phyloP scores from a whole-genome alignment of 306 rosid genomes.

The Vigna nakashimae region DNA sequence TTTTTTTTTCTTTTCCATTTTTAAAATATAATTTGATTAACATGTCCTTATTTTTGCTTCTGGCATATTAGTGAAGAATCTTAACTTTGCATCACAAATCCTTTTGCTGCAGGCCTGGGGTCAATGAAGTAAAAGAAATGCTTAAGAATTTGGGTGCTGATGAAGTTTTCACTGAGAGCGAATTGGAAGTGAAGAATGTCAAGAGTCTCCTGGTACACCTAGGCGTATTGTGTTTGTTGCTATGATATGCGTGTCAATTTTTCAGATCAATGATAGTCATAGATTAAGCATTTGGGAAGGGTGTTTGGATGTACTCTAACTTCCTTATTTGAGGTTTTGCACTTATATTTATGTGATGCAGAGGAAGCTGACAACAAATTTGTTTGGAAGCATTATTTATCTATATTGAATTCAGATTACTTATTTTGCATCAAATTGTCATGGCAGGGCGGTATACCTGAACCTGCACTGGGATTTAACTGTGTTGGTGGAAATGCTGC shows the following conservation, averaged over 20 bases:
- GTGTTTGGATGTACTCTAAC: constrained; percentile 18
- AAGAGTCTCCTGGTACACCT: constrained; percentile 84
- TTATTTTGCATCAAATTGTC: constrained; percentile 42
- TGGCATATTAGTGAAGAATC: neutral
- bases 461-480: constrained; percentile 89
- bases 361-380: neutral
- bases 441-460: constrained; percentile 69
- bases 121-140: constrained; percentile 77
- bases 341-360: constrained; percentile 5
- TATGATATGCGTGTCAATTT: constrained; percentile 21
- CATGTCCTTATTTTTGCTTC: neutral
- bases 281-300: constrained; percentile 28
- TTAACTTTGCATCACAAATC: constrained; percentile 20
- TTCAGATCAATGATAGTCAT: constrained; percentile 31
- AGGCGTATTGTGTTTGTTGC: constrained; percentile 33
- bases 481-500: constrained; percentile 97
- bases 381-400: constrained; percentile 17
- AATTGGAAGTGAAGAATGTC: constrained; percentile 85
- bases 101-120: constrained; percentile 66
- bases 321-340: constrained; percentile 15
- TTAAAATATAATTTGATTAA: neutral
- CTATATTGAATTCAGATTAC: constrained; percentile 28
- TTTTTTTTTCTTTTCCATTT: neutral
- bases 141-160: constrained; percentile 84
- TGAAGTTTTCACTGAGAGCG: constrained; percentile 80